Base-by-base conservation (phyloP, 2,329 filamentous ascomycete species). In the Coniella vitis region DNA sequence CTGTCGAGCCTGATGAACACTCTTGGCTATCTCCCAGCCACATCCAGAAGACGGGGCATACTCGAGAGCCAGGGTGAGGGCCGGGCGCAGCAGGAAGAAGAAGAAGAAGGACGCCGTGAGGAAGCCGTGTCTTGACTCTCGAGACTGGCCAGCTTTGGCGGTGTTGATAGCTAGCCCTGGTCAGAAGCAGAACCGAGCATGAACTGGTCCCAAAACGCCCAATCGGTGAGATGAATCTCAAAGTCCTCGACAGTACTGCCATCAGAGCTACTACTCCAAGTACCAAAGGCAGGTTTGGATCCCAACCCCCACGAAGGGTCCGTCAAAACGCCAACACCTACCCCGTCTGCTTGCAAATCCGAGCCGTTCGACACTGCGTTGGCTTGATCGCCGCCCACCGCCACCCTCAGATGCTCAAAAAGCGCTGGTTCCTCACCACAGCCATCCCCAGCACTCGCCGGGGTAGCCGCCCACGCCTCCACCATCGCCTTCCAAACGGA, bases 381-480 rank as follows among this genome's bases (percentile, higher is more conserved):
- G 19, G 4, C 14, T 19, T 38, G 40, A 14, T 13, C 14, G 38
- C 22, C 37, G 35, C 22, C 38, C 4, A 44, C 42, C 16, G 31
- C 20, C n/a, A 35, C 38, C n/a, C 45, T 56, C 57, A 48, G 51
- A 31, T 49, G 62, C 50, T 54, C 43, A 31, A 63, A 58, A 21
- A 59, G 61, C 4, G 19, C 19, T 3, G 61, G 58, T 35, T 59
- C 58, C 3, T 48, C 29, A 2, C 19, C 39, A 8, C 13, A 20
- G 3, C 17, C 29, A 29, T 5, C 10, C 25, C 25, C 10, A 5
- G 25, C 5, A 4, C 51, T 48, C 14, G 47, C 51, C 9, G 49
- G 54, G 14, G 53, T 54, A 3, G 54, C 54, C 20, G 60, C 55
- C 65, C 63, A 67, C 2, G 63, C 64, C 41, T 63, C 65, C 16